Conservation (phyloP, 2,329 filamentous ascomycete species). For the Colletotrichum sidae region DNA sequence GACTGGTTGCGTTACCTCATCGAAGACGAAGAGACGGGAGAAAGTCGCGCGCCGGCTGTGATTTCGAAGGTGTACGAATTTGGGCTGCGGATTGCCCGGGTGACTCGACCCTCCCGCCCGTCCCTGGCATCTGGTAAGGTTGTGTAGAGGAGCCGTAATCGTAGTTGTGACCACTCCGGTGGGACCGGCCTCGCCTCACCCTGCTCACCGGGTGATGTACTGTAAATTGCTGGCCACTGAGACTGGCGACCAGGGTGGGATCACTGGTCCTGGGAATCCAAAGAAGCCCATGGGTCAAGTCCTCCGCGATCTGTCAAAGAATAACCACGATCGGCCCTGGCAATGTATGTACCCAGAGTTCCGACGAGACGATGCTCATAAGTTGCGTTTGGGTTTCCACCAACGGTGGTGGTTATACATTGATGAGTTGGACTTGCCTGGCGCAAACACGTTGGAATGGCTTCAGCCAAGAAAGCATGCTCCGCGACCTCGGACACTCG, state of each 20-base stretch:
- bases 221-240: conserved; percentile 20
- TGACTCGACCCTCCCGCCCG: conserved; percentile 1
- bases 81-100: conserved; percentile 21
- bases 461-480: conserved; percentile 4
- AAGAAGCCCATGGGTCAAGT: conserved; percentile 14
- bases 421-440: too few species aligned
- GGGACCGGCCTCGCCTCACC: conserved; percentile 21
- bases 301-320: conserved; percentile 21
- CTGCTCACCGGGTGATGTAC: conserved; percentile 27
- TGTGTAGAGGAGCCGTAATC: conserved; percentile 20
- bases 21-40: too few species aligned
- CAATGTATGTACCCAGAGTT: conserved; percentile 1
- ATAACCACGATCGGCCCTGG: not conserved
- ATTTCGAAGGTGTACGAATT: not conserved
- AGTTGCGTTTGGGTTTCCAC: too few species aligned
- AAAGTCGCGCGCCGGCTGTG: too few species aligned
- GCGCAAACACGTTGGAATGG: conserved; percentile 14
- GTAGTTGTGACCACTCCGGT: conserved; percentile 15
- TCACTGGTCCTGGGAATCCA: not conserved
- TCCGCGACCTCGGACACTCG: conserved; percentile 7
- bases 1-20: too few species aligned
- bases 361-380: not conserved
- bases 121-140: conserved; percentile 22
- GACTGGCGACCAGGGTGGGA: conserved; percentile 29
- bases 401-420: too few species aligned